Conservation (phyloP, 805 yeast species). For the Starmerella davenportii region DNA sequence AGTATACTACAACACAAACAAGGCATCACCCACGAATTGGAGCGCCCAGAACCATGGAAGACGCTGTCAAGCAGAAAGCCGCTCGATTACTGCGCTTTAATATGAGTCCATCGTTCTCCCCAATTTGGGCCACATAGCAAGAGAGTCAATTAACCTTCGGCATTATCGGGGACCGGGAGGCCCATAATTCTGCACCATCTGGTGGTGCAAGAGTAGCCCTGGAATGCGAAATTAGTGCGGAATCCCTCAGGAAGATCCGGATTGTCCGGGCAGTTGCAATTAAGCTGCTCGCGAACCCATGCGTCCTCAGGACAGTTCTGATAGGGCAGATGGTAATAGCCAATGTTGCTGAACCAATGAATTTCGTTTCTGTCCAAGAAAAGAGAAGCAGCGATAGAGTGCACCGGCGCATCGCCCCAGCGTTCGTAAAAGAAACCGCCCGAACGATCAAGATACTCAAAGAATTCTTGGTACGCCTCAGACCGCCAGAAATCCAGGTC, state of each 20-base stretch:
- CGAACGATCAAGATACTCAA: constrained; percentile 44
- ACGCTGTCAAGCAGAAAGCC: too few relatives aligned
- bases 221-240: constrained; percentile 24
- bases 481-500: constrained; percentile 56
- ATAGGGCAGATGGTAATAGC: constrained; percentile 58
- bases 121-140: too few relatives aligned
- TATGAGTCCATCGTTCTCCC: too few relatives aligned
- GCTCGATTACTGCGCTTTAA: too few relatives aligned
- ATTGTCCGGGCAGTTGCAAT: constrained; percentile 56
- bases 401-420: constrained; percentile 98
- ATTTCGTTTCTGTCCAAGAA: constrained; percentile 48
- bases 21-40: too few relatives aligned
- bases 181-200: constrained; percentile 21
- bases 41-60: too few relatives aligned
- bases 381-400: constrained; percentile 70
- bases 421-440: constrained; percentile 83
- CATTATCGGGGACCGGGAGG: constrained; percentile 19
- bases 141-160: too few relatives aligned
- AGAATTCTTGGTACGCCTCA: constrained; percentile 46
- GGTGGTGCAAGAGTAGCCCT: constrained; percentile 27
- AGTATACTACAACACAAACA: too few relatives aligned
- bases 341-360: constrained; percentile 85
- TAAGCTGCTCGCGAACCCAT: constrained; percentile 34
- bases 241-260: constrained; percentile 22
- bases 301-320: constrained; percentile 42